These are phyloP conservation scores for Mortierella sp. DNA, from an alignment of 371 early-diverging fungal species.

Conservation along the genomic window DNA sequence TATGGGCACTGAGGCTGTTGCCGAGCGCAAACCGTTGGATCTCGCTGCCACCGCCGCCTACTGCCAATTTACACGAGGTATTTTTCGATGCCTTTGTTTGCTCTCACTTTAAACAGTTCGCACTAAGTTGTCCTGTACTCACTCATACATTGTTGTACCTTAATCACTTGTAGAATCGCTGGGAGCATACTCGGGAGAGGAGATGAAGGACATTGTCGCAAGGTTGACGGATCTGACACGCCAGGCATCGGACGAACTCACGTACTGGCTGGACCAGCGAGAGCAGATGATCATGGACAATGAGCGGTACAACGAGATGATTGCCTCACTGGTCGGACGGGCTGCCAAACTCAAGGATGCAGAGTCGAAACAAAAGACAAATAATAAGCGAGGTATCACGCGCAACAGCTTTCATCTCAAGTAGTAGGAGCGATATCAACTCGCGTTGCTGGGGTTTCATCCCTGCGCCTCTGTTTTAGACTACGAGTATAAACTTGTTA, in stretches of 20 bases:
- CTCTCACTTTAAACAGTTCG: not conserved
- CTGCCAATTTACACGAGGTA: slow-evolving; percentile 49
- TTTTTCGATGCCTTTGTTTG: not conserved
- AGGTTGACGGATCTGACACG: slow-evolving; percentile 67
- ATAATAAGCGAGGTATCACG: slow-evolving; percentile 41
- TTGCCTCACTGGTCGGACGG: slow-evolving; percentile 82
- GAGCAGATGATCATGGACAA: slow-evolving; percentile 91
- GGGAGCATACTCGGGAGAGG: slow-evolving; percentile 69
- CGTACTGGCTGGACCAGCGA: slow-evolving; percentile 82
- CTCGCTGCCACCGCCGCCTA: slow-evolving; percentile 29
- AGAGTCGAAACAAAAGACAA: slow-evolving; percentile 43
- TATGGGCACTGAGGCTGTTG: slow-evolving; percentile 28
- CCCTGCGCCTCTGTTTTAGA: not conserved
- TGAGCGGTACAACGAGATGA: slow-evolving; percentile 90
- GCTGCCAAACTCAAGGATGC: slow-evolving; percentile 68
- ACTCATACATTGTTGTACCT: not conserved
- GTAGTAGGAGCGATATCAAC: slow-evolving; percentile 9
- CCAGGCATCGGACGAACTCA: slow-evolving; percentile 75
- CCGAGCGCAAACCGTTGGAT: slow-evolving; percentile 43
- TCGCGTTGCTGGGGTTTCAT: not conserved
- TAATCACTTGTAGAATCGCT: slow-evolving; percentile 63
- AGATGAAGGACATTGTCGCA: slow-evolving; percentile 68
- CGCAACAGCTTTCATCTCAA: slow-evolving; percentile 47
- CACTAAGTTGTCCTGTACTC: not conserved
- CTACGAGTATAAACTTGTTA: not conserved